These are phyloP conservation scores for Coniochaeta pulveracea DNA, from an alignment of 2,329 filamentous ascomycete species.

Conservation along the genomic window DNA sequence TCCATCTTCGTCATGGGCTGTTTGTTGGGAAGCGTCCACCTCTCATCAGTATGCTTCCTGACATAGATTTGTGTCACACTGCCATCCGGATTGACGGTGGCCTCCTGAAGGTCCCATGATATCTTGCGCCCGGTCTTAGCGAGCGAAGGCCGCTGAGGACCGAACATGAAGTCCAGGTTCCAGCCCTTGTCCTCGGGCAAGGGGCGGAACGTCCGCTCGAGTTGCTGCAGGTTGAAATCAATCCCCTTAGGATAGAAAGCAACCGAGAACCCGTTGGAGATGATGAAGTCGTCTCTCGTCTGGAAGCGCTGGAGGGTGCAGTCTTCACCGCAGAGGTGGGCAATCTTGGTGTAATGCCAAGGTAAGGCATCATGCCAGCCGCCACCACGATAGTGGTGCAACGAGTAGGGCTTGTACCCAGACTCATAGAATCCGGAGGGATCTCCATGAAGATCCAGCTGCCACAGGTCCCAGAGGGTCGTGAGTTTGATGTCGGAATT, in stretches of 20 bases:
- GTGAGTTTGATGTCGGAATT: slow-evolving; percentile 48
- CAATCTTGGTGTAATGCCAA: slow-evolving; percentile 43
- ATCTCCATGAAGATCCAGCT: slow-evolving; percentile 49
- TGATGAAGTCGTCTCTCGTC: slow-evolving; percentile 38
- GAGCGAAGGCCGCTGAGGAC: slow-evolving; percentile 18
- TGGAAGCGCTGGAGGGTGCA: slow-evolving; percentile 49
- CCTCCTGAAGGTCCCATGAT: slow-evolving; percentile 36
- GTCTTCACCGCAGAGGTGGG: slow-evolving; percentile 48
- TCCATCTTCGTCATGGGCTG: slow-evolving; percentile 40
- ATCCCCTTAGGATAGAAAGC: slow-evolving; percentile 42
- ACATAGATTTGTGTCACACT: slow-evolving; percentile 42
- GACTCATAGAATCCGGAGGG: slow-evolving; percentile 54
- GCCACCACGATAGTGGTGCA: slow-evolving; percentile 54
- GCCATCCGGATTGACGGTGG: slow-evolving; percentile 29
- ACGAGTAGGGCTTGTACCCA: slow-evolving; percentile 45
- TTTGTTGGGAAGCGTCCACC: slow-evolving; percentile 36
- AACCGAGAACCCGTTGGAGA: slow-evolving; percentile 49
- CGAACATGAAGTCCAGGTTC: slow-evolving; percentile 19
- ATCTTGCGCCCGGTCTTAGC: slow-evolving; percentile 19
- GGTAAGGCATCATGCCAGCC: slow-evolving; percentile 44
- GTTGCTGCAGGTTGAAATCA: slow-evolving; percentile 20
- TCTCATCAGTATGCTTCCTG: slow-evolving; percentile 36
- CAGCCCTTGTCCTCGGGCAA: slow-evolving; percentile 19
- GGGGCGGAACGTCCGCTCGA: slow-evolving; percentile 19
- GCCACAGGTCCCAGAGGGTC: slow-evolving; percentile 44